Evolutionary conservation across 352 stramenopile genomes (phyloP).

Genomic region (Aphanomyces euteiches): DNA sequence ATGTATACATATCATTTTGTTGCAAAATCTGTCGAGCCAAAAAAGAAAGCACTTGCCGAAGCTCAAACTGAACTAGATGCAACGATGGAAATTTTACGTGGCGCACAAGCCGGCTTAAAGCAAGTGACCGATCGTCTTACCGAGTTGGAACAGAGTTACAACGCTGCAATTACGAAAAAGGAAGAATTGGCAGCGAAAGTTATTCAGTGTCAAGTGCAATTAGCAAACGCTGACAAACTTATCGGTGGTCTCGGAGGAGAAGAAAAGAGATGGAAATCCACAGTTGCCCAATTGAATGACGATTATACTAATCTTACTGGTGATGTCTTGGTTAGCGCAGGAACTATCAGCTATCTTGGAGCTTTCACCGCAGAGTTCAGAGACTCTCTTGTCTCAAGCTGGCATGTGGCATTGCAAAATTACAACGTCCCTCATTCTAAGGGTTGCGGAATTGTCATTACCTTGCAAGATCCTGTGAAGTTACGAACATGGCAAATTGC

Average conservation of each 20-base stretch:
- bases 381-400: constrained; percentile 55
- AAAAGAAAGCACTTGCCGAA: constrained; percentile 56
- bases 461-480: constrained; percentile 84
- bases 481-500: constrained; percentile 85
- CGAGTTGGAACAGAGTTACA: constrained; percentile 83
- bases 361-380: constrained; percentile 87
- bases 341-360: constrained; percentile 84
- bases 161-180: constrained; percentile 84
- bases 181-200: constrained; percentile 87
- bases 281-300: constrained; percentile 64
- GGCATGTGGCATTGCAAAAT: constrained; percentile 60
- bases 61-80: constrained; percentile 58
- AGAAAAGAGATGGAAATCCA: constrained; percentile 81
- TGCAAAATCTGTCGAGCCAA: constrained; percentile 72
- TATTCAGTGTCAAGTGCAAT: constrained; percentile 84
- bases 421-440: constrained; percentile 65
- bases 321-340: constrained; percentile 80
- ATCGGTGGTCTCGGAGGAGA: constrained; percentile 82
- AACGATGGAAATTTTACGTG: constrained; percentile 47
- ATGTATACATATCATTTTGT: constrained; percentile 88
- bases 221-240: constrained; percentile 83
- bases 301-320: constrained; percentile 78
- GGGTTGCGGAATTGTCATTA: constrained; percentile 84
- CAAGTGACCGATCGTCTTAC: constrained; percentile 80
- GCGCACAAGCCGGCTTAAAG: constrained; percentile 63